Base-by-base conservation (phyloP, 768 basidiomycete species). In the Termitomyces sp. region DNA sequence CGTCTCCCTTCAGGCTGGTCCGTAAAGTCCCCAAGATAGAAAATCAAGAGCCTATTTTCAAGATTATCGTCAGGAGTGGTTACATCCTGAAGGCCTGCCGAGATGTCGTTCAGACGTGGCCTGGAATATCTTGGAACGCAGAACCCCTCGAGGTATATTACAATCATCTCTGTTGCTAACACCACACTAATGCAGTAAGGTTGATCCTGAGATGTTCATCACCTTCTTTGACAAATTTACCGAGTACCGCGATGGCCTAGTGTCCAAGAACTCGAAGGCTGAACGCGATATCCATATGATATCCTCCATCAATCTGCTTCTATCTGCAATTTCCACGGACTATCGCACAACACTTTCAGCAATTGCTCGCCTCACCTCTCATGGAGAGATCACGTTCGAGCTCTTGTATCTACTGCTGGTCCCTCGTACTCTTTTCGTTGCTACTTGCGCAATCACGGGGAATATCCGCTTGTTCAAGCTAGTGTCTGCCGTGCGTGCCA, bases 91-190 rank as follows among this genome's bases (percentile, higher is more conserved):
- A 81, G 60, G 80, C 79, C 2, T 83, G 82, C 61, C 77, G 81
- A 59, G 80, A 82, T 40, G 79, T 85, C 19, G 79, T 86, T 56
- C 72, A 77, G 53, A 72, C 76, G 5, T 81, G 80, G 76, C 80
- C 79, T 27, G 84, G 83, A 16, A 70, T 84, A 25, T 84, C 84
- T 8, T 86, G 85, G 84, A 79, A 80, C 32, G 65, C 78, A 5
- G 78, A 82, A 28, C 82, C 82, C 7, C 72, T 85, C 10, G 78
- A 81, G 68, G 83, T 83, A 62, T 12, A 62, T n/a, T 25, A 5
- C 2, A 39, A n/a, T 4, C 1, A 50, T 25, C 10, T 5, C 55
- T 35, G n/a, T 3, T 23, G 23, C 16, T 16, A 3, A 11, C 21
- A 2, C 21, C 37, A 12, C 41, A 30, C 35, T 52, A 19, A 30